Conservation (phyloP, 2,329 filamentous ascomycete genomes). For the Lasiodiplodia hormozganensis region DNA sequence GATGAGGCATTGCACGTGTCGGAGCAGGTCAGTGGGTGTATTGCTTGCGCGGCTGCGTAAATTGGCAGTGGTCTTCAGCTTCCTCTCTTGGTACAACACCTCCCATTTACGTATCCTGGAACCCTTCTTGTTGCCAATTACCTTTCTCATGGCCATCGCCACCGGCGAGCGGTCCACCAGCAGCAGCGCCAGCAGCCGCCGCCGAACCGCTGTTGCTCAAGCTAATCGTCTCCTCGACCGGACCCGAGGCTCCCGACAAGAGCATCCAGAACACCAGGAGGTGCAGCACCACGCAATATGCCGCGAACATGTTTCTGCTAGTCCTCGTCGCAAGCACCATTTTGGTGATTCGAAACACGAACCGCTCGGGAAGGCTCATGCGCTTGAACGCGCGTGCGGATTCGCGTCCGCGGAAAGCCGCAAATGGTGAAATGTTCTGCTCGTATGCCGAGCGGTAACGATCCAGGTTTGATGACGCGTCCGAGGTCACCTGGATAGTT, state of each 20-base stretch:
- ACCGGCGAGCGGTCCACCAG: constrained; percentile 38
- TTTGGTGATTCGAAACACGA: constrained; percentile 88
- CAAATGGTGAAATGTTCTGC: constrained; percentile 93
- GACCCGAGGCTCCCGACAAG: constrained; percentile 78
- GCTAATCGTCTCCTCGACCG: constrained; percentile 65
- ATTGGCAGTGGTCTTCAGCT: constrained; percentile 19
- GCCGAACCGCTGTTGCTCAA: constrained; percentile 32
- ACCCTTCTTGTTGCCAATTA: constrained; percentile 48
- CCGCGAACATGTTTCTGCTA: constrained; percentile 91
- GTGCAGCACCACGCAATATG: constrained; percentile 89
- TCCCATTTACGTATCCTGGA: constrained; percentile 36
- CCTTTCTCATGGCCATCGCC: constrained; percentile 33
- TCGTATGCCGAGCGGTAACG: constrained; percentile 93
- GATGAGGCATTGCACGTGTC: constrained; percentile 25
- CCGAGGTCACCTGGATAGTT: constrained; percentile 67
- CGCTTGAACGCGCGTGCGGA: constrained; percentile 88
- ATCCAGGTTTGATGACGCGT: constrained; percentile 71
- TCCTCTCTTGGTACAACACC: constrained; percentile 6
- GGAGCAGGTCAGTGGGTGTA: constrained; percentile 5
- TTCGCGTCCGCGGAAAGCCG: constrained; percentile 93
- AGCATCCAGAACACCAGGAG: constrained; percentile 84
- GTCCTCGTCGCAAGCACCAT: constrained; percentile 89
- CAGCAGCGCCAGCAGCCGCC: constrained; percentile 39
- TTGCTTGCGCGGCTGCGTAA: constrained; percentile 18
- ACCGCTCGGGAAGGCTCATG: constrained; percentile 89